phyloP scores from a whole-genome alignment of 176 grass and related monocot genomes.

The Triticum urartu region DNA sequence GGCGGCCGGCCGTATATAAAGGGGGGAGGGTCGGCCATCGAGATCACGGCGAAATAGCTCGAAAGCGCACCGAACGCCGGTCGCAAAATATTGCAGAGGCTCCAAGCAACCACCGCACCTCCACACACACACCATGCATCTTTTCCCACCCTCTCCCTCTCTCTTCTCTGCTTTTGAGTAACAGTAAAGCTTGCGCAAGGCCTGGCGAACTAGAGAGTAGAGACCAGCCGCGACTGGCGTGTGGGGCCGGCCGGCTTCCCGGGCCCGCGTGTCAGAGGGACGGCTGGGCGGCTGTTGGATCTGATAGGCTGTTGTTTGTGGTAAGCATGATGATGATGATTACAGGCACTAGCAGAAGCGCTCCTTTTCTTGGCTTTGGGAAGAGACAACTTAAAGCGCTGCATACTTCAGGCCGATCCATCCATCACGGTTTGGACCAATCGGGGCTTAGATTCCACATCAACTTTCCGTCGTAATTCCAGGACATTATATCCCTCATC shows the following conservation, averaged over 20 bases:
- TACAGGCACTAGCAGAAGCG: conserved; percentile 30
- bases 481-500: not conserved
- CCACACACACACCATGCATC: no score
- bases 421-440: not conserved
- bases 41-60: conserved; percentile 6
- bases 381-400: conserved; percentile 29
- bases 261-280: not conserved
- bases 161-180: conserved; percentile 28
- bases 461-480: not conserved
- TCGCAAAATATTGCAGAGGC: conserved; percentile 17
- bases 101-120: conserved; percentile 39
- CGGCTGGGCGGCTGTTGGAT: no score
- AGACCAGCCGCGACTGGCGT: not conserved
- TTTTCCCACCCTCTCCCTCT: no score
- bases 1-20: conserved; percentile 33
- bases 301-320: conserved; percentile 11
- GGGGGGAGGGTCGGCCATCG: conserved; percentile 15
- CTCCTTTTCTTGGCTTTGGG: conserved; percentile 53
- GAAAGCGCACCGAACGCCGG: conserved; percentile 27
- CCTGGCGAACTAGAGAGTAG: no score
- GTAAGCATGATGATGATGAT: conserved; percentile 31
- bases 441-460: conserved; percentile 10
- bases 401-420: not conserved
- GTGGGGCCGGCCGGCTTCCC: no score
- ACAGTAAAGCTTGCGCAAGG: conserved; percentile 49